A percentile compares a stretch with the other conserved stretches of the same genome.
phyloP scores from a whole-genome alignment of 345 rosid species.

The Dipteronia dyeriana region DNA sequence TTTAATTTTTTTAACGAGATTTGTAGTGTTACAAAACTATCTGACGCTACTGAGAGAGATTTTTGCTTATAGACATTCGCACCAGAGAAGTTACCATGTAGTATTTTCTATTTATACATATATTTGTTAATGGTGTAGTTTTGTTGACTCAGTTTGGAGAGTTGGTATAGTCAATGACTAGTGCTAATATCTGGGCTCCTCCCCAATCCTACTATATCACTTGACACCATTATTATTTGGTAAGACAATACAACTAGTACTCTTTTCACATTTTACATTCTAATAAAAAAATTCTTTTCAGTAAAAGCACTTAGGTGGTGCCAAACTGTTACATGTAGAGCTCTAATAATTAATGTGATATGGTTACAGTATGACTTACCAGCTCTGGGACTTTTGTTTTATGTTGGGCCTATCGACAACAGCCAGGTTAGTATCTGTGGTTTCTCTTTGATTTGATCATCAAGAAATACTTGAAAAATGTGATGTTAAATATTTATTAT shows the following conservation, averaged over 20 bases:
- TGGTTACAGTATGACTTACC: slow-evolving; percentile 71
- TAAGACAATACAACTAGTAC: slow-evolving; percentile 15
- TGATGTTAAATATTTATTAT: no score
- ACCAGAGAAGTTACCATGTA: no score
- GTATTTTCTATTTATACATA: neutral
- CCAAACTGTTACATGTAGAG: no score
- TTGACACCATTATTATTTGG: slow-evolving; percentile 90
- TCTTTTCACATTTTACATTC: neutral
- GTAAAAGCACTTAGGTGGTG: no score
- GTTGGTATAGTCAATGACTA: slow-evolving; percentile 94
- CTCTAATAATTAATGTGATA: neutral
- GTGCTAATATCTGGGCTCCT: slow-evolving; percentile 88
- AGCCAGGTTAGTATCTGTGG: slow-evolving; percentile 49
- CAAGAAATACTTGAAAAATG: no score
- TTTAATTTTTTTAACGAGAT: neutral
- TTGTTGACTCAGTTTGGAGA: slow-evolving; percentile 69
- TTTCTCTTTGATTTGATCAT: no score
- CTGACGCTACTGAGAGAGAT: no score
- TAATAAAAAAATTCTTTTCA: no score
- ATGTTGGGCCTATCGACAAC: slow-evolving; percentile 90
- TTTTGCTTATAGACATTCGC: no score
- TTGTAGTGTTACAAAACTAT: no score
- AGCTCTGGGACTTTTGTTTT: slow-evolving; percentile 80
- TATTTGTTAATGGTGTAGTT: neutral
- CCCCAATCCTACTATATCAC: slow-evolving; percentile 60